A percentile compares a stretch with the other conserved stretches of the same genome.
phyloP scores from a whole-genome alignment of 2,329 filamentous ascomycete species.

The Aureobasidium vineae region DNA sequence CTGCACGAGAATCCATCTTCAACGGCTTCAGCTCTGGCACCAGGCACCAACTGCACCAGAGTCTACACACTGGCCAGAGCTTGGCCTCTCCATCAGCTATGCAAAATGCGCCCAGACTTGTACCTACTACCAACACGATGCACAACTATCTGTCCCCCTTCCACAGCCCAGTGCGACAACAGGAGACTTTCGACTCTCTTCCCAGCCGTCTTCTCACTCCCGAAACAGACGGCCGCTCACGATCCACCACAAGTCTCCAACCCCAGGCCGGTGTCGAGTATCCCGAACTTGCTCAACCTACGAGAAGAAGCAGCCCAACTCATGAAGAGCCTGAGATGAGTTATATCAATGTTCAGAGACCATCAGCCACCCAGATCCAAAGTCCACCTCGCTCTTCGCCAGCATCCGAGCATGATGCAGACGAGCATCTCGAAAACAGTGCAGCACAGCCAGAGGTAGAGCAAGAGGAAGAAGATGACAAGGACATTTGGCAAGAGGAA shows the following conservation, averaged over 20 bases:
- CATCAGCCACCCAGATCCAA: constrained; percentile 29
- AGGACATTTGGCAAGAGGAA: constrained; percentile 51
- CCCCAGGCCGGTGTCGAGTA: neutral
- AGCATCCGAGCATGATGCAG: neutral
- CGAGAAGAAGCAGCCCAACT: neutral
- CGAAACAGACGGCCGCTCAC: constrained; percentile 11
- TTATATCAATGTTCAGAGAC: constrained; percentile 32
- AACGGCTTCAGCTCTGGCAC: constrained; percentile 43
- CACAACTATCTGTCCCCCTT: constrained; percentile 23
- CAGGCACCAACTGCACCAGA: constrained; percentile 41
- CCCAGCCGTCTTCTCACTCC: constrained; percentile 28
- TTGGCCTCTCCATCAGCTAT: constrained; percentile 32
- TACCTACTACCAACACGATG: neutral
- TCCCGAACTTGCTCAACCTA: neutral
- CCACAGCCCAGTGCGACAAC: constrained; percentile 23
- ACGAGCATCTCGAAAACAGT: neutral
- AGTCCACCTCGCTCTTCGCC: neutral
- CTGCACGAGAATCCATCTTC: constrained; percentile 33
- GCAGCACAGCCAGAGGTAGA: constrained; percentile 28
- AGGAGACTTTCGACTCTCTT: constrained; percentile 25
- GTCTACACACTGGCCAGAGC: constrained; percentile 42
- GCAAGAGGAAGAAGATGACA: constrained; percentile 31
- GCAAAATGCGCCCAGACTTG: constrained; percentile 18
- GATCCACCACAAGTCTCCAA: neutral
- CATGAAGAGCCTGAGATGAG: neutral